Evolutionary conservation across 73 alveolate species (phyloP).

Genomic region (Paraurostyla sp.): DNA sequence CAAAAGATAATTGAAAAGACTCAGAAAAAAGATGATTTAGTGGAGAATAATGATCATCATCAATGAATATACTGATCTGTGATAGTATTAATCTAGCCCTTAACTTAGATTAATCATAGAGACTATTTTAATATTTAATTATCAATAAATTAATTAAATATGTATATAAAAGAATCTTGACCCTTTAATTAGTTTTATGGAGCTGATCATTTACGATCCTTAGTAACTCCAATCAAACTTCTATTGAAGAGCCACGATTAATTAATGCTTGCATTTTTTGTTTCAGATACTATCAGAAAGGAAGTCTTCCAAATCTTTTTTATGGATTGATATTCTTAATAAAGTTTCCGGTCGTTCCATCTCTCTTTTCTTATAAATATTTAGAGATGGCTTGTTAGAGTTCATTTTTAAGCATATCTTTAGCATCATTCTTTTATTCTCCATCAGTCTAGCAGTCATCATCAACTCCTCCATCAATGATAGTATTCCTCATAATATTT

Average conservation of each 20-base stretch:
- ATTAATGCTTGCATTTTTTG: not conserved
- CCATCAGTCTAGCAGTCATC: slow-evolving; percentile 61
- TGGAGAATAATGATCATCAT: no score
- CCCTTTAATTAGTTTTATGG: not conserved
- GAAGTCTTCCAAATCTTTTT: slow-evolving; percentile 33
- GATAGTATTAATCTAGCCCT: no score
- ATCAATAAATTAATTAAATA: not conserved
- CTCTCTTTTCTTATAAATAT: slow-evolving; percentile 11
- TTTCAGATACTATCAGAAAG: not conserved
- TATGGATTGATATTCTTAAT: slow-evolving; percentile 37
- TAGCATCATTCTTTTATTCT: slow-evolving; percentile 34
- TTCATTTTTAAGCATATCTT: slow-evolving; percentile 40
- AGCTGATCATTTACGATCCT: slow-evolving; percentile 11
- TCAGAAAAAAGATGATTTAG: not conserved
- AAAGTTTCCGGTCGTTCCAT: slow-evolving; percentile 41
- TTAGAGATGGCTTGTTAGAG: slow-evolving; percentile 27
- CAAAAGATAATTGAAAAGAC: not conserved
- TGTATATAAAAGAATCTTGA: not conserved
- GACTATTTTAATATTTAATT: not conserved
- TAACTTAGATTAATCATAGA: no score
- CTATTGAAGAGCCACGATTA: not conserved
- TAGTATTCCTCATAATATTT: slow-evolving; percentile 7
- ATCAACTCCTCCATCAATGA: slow-evolving; percentile 59
- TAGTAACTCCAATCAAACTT: not conserved
- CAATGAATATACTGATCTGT: no score